A percentile compares a stretch with the other conserved stretches of the same genome.
Evolutionary conservation across 2,329 filamentous ascomycete genomes (phyloP).

Genomic region (Didymella sp.): DNA sequence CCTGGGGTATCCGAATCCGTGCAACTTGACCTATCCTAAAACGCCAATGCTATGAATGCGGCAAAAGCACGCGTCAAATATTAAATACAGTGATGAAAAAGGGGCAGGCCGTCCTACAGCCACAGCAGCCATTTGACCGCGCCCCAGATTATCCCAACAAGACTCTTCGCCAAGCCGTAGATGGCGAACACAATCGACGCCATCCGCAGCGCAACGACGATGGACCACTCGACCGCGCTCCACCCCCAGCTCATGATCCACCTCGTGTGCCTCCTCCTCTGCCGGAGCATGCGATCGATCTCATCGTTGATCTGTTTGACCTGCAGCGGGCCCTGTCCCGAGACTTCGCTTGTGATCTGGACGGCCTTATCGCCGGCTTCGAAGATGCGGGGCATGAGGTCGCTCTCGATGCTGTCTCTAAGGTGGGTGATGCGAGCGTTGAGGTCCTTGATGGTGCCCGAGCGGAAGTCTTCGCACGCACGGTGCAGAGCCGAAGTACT

Average conservation of each 20-base stretch:
- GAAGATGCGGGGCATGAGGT: constrained; percentile 67
- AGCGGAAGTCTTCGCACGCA: constrained; percentile 59
- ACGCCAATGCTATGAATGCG: background rate
- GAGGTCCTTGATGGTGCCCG: constrained; percentile 54
- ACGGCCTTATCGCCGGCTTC: constrained; percentile 79
- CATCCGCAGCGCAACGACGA: constrained; percentile 92
- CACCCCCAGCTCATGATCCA: constrained; percentile 80
- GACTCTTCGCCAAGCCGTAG: constrained; percentile 68
- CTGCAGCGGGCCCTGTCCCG: constrained; percentile 76
- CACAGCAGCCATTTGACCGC: constrained; percentile 83
- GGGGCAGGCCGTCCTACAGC: constrained; percentile 45
- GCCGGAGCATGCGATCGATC: constrained; percentile 72
- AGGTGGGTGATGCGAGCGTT: constrained; percentile 52
- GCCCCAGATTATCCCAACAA: constrained; percentile 65
- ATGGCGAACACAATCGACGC: constrained; percentile 90
- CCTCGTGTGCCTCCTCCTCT: constrained; percentile 74
- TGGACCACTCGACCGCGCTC: constrained; percentile 82
- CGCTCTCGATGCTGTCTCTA: constrained; percentile 57
- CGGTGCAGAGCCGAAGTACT: constrained; percentile 56
- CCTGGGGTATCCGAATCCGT: background rate
- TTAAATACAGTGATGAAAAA: background rate
- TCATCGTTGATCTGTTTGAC: constrained; percentile 82
- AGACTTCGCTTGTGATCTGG: constrained; percentile 76
- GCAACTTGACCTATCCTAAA: background rate
- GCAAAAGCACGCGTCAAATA: too few relatives aligned